A percentile compares a stretch with the other conserved stretches of the same genome.
Evolutionary conservation across 805 yeast species (phyloP).

Genomic region (Starmera quercuum): DNA sequence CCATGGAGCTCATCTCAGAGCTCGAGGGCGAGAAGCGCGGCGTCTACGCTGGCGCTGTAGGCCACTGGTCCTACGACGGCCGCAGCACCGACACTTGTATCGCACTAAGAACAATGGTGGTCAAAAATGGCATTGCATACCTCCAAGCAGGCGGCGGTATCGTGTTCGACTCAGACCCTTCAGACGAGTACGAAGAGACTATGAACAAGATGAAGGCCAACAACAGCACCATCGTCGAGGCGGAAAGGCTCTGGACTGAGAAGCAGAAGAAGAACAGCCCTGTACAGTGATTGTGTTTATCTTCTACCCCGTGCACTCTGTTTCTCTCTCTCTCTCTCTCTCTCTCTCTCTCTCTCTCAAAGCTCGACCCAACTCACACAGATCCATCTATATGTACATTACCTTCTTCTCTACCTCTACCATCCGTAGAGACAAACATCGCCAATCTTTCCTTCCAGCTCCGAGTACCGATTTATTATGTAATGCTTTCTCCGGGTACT

Average conservation of each 20-base stretch:
- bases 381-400: too few relatives aligned
- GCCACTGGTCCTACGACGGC: constrained; percentile 96
- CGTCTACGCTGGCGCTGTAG: constrained; percentile 98
- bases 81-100: constrained; percentile 95
- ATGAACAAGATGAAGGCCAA: constrained; percentile 97
- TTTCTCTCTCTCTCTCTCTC: not conserved
- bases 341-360: not conserved
- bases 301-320: too few relatives aligned
- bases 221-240: constrained; percentile 83
- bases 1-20: constrained; percentile 91
- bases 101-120: constrained; percentile 95
- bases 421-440: too few relatives aligned
- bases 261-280: constrained; percentile 16
- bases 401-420: too few relatives aligned
- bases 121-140: constrained; percentile 83
- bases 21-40: constrained; percentile 91
- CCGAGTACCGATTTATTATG: too few relatives aligned
- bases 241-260: constrained; percentile 70
- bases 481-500: too few relatives aligned
- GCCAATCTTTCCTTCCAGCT: too few relatives aligned
- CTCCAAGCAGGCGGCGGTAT: constrained; percentile 99
- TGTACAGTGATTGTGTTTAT: not conserved
- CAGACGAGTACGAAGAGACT: constrained; percentile 92
- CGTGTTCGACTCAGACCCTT: constrained; percentile 90
- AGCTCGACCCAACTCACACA: not conserved